Percentiles rank a stretch among this genome's conserved stretches.
Evolutionary conservation across 2,329 filamentous ascomycete species (phyloP).

Genomic region (Colletotrichum spaethianum): DNA sequence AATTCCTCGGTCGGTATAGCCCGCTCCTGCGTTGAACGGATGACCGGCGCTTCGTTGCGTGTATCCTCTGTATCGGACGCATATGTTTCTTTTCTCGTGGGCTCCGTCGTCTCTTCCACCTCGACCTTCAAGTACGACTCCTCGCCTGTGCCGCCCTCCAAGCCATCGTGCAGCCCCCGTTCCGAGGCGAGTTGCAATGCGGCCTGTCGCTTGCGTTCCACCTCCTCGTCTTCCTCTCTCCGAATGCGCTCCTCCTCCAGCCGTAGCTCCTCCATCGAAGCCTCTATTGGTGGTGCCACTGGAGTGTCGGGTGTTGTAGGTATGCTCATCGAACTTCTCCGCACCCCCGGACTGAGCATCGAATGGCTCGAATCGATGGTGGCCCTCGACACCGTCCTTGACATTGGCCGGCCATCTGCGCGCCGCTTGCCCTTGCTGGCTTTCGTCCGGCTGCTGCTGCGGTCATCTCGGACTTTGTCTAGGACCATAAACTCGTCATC

Average conservation of each 20-base stretch:
- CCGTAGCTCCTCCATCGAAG: constrained; percentile 66
- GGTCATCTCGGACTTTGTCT: constrained; percentile 82
- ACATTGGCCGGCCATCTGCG: constrained; percentile 53
- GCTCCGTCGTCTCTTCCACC: constrained; percentile 44
- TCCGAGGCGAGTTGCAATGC: constrained; percentile 66
- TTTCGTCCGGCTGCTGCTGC: constrained; percentile 70
- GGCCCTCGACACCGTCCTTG: constrained; percentile 71
- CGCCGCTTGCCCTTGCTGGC: constrained; percentile 73
- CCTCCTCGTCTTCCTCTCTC: constrained; percentile 66
- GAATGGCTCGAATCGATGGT: constrained; percentile 65
- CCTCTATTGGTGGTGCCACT: constrained; percentile 62
- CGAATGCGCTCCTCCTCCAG: constrained; percentile 67
- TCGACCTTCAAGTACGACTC: constrained; percentile 48
- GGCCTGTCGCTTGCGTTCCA: constrained; percentile 67
- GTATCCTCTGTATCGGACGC: constrained; percentile 4
- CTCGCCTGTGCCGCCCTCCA: constrained; percentile 50
- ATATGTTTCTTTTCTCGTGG: constrained; percentile 3
- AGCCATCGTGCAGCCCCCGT: constrained; percentile 59
- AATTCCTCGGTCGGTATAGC: constrained; percentile 55
- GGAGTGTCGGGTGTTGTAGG: constrained; percentile 54
- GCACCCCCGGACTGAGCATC: constrained; percentile 25
- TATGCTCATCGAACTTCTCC: constrained; percentile 46
- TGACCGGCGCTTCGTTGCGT: constrained; percentile 23
- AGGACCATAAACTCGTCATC: constrained; percentile 94
- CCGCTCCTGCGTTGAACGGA: constrained; percentile 20